These are phyloP conservation scores for Anisodus acutangulus DNA, from an alignment of 257 asterid species.

Conservation along the genomic window DNA sequence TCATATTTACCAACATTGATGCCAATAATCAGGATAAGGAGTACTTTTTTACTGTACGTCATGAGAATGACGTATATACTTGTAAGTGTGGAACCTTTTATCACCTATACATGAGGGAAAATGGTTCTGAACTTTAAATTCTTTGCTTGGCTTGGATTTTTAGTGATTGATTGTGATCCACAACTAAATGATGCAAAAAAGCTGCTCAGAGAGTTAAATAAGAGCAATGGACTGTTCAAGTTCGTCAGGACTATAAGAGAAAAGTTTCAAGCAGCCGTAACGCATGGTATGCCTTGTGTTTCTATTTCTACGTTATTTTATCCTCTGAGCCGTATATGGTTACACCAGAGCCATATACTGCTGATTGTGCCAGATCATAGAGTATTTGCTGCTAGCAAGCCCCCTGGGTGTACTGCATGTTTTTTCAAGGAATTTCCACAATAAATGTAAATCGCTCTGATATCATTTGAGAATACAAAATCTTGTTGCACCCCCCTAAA, in stretches of 20 bases:
- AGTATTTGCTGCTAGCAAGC: conserved; percentile 1
- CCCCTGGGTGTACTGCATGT: not conserved
- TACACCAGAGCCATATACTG: not conserved
- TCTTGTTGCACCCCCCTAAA: conserved; percentile 9
- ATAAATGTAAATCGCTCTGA: not conserved
- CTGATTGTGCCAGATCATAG: conserved; percentile 23
- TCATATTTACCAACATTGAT: conserved; percentile 73
- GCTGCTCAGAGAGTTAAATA: conserved; percentile 65
- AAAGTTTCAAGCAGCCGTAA: conserved; percentile 72
- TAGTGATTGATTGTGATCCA: conserved; percentile 78
- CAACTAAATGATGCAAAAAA: conserved; percentile 59
- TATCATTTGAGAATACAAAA: not conserved
- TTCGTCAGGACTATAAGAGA: conserved; percentile 84
- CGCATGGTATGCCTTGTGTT: conserved; percentile 52
- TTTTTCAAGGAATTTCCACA: not conserved
- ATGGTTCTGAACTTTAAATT: not conserved
- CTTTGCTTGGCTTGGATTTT: conserved; percentile 27
- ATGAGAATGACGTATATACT: conserved; percentile 70
- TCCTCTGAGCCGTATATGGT: not conserved
- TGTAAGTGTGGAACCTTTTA: conserved; percentile 54
- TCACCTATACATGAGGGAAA: conserved; percentile 14
- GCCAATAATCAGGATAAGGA: conserved; percentile 60
- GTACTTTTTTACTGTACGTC: conserved; percentile 73
- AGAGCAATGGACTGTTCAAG: conserved; percentile 74
- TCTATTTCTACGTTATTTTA: not conserved